phyloP scores from a whole-genome alignment of 345 rosid genomes.

The Geranium rotundifolium region DNA sequence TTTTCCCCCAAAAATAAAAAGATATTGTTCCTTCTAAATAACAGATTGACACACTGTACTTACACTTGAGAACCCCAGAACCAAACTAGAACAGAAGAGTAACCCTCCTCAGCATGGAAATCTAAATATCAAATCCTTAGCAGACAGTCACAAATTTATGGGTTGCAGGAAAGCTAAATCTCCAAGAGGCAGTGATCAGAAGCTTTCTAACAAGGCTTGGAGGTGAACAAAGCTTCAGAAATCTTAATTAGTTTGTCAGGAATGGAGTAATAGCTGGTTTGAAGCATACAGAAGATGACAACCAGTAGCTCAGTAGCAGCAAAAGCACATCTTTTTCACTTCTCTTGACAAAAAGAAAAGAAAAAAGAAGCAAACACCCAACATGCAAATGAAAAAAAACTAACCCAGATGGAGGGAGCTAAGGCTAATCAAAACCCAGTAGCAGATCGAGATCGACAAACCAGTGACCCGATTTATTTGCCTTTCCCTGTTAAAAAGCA shows the following conservation, averaged over 20 bases:
- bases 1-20: conserved; percentile 3
- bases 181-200: background rate
- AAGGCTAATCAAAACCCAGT: background rate
- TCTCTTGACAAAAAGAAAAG: background rate
- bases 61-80: background rate
- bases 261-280: background rate
- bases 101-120: background rate
- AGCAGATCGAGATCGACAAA: background rate
- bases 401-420: background rate
- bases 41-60: background rate
- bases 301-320: background rate
- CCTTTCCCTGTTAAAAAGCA: background rate
- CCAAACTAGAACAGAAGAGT: background rate
- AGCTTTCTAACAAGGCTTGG: background rate
- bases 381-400: background rate
- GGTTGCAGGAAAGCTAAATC: background rate
- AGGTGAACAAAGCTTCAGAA: background rate
- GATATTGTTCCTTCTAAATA: background rate
- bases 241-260: background rate
- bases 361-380: background rate
- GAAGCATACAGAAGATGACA: background rate
- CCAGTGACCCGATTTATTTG: background rate
- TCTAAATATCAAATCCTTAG: background rate
- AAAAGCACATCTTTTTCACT: background rate
- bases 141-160: background rate